Conservation (phyloP, 768 basidiomycete species). For the Lactarius indigo region DNA sequence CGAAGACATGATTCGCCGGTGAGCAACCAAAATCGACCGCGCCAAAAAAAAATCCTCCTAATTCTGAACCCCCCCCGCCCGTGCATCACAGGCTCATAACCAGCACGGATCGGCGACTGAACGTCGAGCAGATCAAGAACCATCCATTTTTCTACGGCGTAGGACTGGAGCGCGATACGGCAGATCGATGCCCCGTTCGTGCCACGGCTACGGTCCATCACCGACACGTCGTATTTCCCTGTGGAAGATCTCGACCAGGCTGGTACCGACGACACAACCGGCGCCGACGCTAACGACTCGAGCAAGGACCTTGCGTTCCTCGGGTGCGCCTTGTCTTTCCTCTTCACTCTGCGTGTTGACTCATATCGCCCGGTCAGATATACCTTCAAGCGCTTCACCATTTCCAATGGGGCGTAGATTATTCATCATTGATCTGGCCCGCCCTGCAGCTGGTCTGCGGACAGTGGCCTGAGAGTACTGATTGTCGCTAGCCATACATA, state of each 20-base stretch:
- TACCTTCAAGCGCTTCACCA: slow-evolving; percentile 74
- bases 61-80: slow-evolving; percentile 4
- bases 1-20: slow-evolving; percentile 86
- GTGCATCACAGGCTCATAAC: slow-evolving; percentile 63
- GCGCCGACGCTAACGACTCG: slow-evolving; percentile 38
- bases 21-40: slow-evolving; percentile 27
- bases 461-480: slow-evolving; percentile 11
- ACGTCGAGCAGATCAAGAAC: slow-evolving; percentile 81
- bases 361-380: slow-evolving; percentile 44
- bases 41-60: background rate
- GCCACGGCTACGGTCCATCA: slow-evolving; percentile 89
- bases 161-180: slow-evolving; percentile 86
- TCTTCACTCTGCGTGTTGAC: background rate
- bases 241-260: slow-evolving; percentile 85
- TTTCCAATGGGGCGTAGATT: slow-evolving; percentile 55
- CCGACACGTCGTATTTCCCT: slow-evolving; percentile 98
- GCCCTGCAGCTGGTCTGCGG: slow-evolving; percentile 23
- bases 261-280: slow-evolving; percentile 45
- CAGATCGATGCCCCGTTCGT: slow-evolving; percentile 93
- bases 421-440: background rate
- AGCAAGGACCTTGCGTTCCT: slow-evolving; percentile 60
- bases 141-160: slow-evolving; percentile 97
- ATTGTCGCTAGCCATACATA: slow-evolving; percentile 19
- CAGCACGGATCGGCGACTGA: slow-evolving; percentile 73
- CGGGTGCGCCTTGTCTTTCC: slow-evolving; percentile 37